Evolutionary conservation across 208 protist genomes (phyloP).

Genomic region (Acanthamoeba lugdunensis): DNA sequence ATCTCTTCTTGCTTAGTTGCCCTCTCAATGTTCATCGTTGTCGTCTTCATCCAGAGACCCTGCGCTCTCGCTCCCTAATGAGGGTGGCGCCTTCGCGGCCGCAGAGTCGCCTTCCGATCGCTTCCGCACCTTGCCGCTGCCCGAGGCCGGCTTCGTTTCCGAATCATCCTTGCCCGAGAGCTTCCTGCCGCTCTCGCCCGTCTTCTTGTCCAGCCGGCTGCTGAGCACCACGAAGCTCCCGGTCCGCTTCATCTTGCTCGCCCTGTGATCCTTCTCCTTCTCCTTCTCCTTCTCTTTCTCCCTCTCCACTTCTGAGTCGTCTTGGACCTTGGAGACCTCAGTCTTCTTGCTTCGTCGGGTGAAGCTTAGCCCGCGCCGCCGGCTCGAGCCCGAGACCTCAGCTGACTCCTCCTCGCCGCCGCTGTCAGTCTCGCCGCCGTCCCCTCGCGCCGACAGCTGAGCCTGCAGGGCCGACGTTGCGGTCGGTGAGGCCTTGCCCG

Average conservation of each 20-base stretch:
- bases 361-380: constrained; percentile 10
- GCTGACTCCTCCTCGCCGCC: background rate
- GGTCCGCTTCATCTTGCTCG: constrained; percentile 8
- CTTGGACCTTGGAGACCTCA: background rate
- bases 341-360: background rate
- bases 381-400: background rate
- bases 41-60: background rate
- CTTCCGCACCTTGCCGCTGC: background rate
- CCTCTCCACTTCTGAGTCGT: background rate
- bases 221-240: constrained; percentile 12
- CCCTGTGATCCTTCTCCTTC: background rate
- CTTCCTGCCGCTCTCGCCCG: background rate
- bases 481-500: background rate
- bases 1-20: background rate
- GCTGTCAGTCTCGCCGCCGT: background rate
- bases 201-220: constrained; percentile 21
- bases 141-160: background rate
- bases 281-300: background rate
- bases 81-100: background rate
- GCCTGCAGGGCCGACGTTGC: background rate
- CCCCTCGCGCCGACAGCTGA: background rate
- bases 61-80: background rate
- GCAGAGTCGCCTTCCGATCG: background rate
- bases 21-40: background rate
- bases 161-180: background rate